Evolutionary conservation across 2,329 filamentous ascomycete genomes (phyloP), one percentile per base, ranked within the genome.

Genomic region (Celoporthe dispersa): DNA sequence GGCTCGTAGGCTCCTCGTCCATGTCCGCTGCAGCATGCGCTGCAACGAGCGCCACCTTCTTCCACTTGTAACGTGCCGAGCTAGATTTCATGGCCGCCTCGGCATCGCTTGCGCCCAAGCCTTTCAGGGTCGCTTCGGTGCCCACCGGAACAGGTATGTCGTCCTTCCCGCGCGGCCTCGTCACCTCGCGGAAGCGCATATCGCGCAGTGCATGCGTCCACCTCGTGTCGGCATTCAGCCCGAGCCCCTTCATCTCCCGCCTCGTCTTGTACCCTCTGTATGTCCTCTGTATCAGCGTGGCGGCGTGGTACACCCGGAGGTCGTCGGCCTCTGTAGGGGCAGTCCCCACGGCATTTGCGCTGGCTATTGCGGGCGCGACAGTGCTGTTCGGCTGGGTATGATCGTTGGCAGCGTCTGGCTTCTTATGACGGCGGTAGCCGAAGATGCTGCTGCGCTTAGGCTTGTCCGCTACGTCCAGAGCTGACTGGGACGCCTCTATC

Each of bases 211-310:
- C 91, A 75, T 92, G 88, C 14, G 88, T 82, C 91, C 92, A 94
- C 75, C 92, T 84, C 39, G 90, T 89, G 39, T 85, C 87, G n/a
- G 92, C 86, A 78, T 92, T 87, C 44, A 97, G 78, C 1, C 87
- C 87, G 73, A 91, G 83, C 0, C 93, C 93, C 55, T 87, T 79
- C 75, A 96, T 83, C 78, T 93, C 90, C 63, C 93, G 83, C 59
- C 93, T 86, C 64, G 88, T 86, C 67, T 92, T 86, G 79, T 97
- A 93, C 7, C 93, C 93, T 44, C 94, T 86, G 78, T 94, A 97
- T 35, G 90, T 91, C 74, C 90, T 88, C 82, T 93, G 88, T 62
- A 91, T 90, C 35, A 88, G 75, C 31, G 81, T 82, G 3, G 88
- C 88, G 2, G 88, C 88, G 64, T 82, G 80, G 35, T 80, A 77